Conservation (phyloP, 768 basidiomycete species). For the Lyophyllum shimeji region DNA sequence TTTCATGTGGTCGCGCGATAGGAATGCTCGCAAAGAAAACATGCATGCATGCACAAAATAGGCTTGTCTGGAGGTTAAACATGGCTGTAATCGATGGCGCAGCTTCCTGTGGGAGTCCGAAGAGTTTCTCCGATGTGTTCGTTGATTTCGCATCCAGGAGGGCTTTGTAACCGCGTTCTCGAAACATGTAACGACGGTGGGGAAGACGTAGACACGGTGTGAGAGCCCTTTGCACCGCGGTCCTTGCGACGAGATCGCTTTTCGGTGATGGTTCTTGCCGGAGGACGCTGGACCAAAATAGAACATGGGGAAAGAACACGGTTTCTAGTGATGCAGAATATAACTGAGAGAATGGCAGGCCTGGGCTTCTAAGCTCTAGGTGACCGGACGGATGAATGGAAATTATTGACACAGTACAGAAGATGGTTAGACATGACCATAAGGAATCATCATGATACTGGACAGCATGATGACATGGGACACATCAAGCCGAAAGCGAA, state of each 20-base stretch:
- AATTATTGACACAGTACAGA: background rate
- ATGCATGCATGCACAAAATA: background rate
- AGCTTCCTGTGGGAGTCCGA: constrained; percentile 3
- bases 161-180: background rate
- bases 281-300: constrained; percentile 2
- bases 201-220: background rate
- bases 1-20: background rate
- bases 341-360: background rate
- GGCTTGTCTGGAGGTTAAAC: background rate
- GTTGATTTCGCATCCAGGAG: background rate
- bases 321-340: background rate
- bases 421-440: background rate
- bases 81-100: background rate
- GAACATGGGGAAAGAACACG: constrained; percentile 4
- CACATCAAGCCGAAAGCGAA: background rate
- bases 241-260: background rate
- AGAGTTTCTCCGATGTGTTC: background rate
- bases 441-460: background rate
- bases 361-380: constrained; percentile 5
- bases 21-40: background rate
- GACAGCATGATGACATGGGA: background rate
- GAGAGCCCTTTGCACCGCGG: background rate
- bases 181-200: background rate
- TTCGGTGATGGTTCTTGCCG: background rate
- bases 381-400: background rate